phyloP scores from a whole-genome alignment of 345 rosid species.

The Linum usitatissimum region DNA sequence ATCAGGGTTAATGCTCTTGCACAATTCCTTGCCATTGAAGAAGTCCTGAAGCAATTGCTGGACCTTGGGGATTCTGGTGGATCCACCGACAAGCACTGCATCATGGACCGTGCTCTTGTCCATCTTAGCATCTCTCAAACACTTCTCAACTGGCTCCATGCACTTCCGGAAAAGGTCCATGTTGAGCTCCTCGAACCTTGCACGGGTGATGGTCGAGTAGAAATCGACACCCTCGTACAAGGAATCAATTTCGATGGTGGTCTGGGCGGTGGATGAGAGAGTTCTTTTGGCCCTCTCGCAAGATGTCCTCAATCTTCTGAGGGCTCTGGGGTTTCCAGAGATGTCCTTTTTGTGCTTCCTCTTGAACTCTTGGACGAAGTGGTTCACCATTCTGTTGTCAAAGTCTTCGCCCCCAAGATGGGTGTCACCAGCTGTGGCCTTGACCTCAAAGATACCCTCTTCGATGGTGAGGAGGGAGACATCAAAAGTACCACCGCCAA shows the following conservation, averaged over 20 bases:
- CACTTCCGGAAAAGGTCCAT: slow-evolving; percentile 2
- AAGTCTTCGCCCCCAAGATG: slow-evolving; percentile 23
- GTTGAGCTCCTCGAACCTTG: slow-evolving; percentile 4
- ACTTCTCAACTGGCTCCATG: slow-evolving; percentile 6
- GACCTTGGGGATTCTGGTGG: slow-evolving; percentile 3
- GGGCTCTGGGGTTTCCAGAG: background rate
- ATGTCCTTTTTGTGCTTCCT: slow-evolving; percentile 8
- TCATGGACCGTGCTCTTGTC: slow-evolving; percentile 6
- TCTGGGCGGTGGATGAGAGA: slow-evolving; percentile 3
- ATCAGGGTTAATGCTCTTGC: slow-evolving; percentile 8
- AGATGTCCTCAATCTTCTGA: slow-evolving; percentile 1
- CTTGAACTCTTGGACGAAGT: slow-evolving; percentile 5
- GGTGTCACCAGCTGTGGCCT: slow-evolving; percentile 19
- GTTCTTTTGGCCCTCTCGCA: slow-evolving; percentile 2
- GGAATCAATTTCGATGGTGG: slow-evolving; percentile 1
- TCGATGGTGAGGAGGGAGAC: slow-evolving; percentile 47
- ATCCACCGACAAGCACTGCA: slow-evolving; percentile 2
- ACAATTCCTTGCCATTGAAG: slow-evolving; percentile 3
- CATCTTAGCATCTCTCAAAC: slow-evolving; percentile 6
- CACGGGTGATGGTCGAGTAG: background rate
- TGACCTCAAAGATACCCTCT: slow-evolving; percentile 22
- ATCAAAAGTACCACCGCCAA: slow-evolving; percentile 59
- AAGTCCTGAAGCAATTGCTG: slow-evolving; percentile 2
- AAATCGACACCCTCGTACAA: slow-evolving; percentile 1
- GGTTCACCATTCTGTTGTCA: slow-evolving; percentile 15